These are phyloP conservation scores for Sphagnum contortum DNA, from an alignment of 225 moss, liverwort and hornwort genomes.

Conservation along the genomic window DNA sequence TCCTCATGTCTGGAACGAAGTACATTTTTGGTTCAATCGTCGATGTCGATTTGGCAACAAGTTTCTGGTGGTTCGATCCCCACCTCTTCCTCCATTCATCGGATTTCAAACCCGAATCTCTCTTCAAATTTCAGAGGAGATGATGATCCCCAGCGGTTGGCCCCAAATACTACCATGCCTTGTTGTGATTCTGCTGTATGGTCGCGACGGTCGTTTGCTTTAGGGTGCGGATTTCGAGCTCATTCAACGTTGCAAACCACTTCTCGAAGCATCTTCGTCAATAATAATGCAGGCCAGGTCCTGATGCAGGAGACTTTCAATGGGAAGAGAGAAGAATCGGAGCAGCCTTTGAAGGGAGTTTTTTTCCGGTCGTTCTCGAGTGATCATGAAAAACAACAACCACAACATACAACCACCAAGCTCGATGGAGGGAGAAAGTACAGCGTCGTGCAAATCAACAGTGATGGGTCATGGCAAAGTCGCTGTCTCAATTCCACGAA, in stretches of 20 bases:
- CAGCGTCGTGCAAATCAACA: slow-evolving; percentile 32
- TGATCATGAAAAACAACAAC: no score
- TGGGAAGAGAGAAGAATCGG: slow-evolving; percentile 1
- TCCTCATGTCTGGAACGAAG: background rate
- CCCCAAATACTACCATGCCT: no score
- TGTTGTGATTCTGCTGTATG: no score
- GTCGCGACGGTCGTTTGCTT: no score
- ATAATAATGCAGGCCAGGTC: background rate
- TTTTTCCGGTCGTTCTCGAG: no score
- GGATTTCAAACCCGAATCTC: no score
- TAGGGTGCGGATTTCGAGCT: no score
- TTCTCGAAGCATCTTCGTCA: no score
- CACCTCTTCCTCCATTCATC: no score
- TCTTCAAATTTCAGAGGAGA: no score
- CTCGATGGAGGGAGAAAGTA: slow-evolving; percentile 47
- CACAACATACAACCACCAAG: slow-evolving; percentile 27
- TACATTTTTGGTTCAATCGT: slow-evolving; percentile 3
- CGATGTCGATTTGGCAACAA: slow-evolving; percentile 5
- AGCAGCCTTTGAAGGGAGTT: background rate
- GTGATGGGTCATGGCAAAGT: slow-evolving; percentile 40
- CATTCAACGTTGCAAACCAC: no score
- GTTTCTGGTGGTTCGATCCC: slow-evolving; percentile 1
- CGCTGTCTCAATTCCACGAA: slow-evolving; percentile 39
- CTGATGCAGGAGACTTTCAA: slow-evolving; percentile 3
- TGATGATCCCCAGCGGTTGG: no score